Evolutionary conservation across 768 basidiomycete genomes (phyloP).

Genomic region (Psilocybe cubensis): DNA sequence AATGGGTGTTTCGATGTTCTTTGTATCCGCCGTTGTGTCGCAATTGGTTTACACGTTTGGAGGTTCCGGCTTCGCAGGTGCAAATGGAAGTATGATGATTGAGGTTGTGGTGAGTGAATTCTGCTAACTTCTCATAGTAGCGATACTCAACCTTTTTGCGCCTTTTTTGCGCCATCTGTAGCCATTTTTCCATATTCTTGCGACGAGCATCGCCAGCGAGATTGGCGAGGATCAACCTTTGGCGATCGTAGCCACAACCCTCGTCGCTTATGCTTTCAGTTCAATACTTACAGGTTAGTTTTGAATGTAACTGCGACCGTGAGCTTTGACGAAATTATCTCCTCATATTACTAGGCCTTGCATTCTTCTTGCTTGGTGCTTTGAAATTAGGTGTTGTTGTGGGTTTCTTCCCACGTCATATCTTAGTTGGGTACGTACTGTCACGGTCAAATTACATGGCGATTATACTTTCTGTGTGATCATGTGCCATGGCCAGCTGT

Average conservation of each 20-base stretch:
- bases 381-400: conserved; percentile 84
- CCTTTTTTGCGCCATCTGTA: conserved; percentile 27
- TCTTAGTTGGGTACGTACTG: conserved; percentile 81
- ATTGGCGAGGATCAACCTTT: conserved; percentile 71
- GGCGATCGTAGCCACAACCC: conserved; percentile 88
- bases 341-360: conserved; percentile 49
- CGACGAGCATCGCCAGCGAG: conserved; percentile 69
- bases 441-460: not conserved
- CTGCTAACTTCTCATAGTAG: not conserved
- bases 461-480: not conserved
- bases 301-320: not conserved
- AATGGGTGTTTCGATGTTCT: conserved; percentile 95
- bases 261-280: conserved; percentile 86
- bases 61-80: conserved; percentile 87
- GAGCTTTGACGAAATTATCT: not conserved
- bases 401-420: conserved; percentile 96
- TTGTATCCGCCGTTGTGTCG: conserved; percentile 79
- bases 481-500: conserved; percentile 11
- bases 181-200: conserved; percentile 97
- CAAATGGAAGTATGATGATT: conserved; percentile 98
- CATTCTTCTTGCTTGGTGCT: conserved; percentile 86
- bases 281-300: conserved; percentile 81
- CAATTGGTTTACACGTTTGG: conserved; percentile 87
- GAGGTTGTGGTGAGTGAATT: conserved; percentile 81
- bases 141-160: not conserved